Evolutionary conservation across 176 grass and related monocot genomes (phyloP), one percentile per base, ranked within the genome.

Genomic region (Rhynchospora pubera): DNA sequence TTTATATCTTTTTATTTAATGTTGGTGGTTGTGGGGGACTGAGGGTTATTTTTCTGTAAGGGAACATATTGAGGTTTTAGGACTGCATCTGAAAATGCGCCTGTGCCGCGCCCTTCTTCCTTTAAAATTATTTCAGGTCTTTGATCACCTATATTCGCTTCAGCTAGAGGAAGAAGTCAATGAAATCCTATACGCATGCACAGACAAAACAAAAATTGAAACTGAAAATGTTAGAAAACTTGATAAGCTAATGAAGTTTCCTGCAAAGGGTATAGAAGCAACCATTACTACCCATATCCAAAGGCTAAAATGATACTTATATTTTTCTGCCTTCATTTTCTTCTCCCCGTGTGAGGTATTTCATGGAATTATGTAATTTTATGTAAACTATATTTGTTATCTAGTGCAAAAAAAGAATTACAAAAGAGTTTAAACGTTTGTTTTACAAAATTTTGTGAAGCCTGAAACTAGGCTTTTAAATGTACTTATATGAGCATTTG

Each of bases 141-240:
- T 94, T 81, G 84, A 89, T 53, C 73, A 87, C 62, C 68, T 98
- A 6, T 94, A 85, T 82, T 98, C 92, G 0, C 83, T 93, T 70
- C 85, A 94, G 72, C 88, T 98, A n/a, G 90, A 98, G 81, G 95
- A 98, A 73, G 90, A 94, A 22, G 91, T 98, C 51, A 98, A 98
- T 15, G 95, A 98, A 81, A 85, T 98, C 81, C 63, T 94, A 23
- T 94, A 91, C 78, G 92, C 82, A 0, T 91, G 81, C 14, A 85
- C 92, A 24, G 86, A 65, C 2, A 56, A 81, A 80, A 88, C 85
- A 69, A 85, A 60, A 58, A 34, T 90, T 9, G 84, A 94, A 22
- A 51, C 28, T 0, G 48, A 85, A 52, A 50, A 86, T 65, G 79
- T 88, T 47, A 79, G n/a, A 8, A 88, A 88, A 80, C 71, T 98